Percentiles rank a stretch among this genome's conserved stretches.
These are phyloP conservation scores for Venturia nashicola DNA, from an alignment of 2,329 filamentous ascomycete genomes.

Conservation along the genomic window DNA sequence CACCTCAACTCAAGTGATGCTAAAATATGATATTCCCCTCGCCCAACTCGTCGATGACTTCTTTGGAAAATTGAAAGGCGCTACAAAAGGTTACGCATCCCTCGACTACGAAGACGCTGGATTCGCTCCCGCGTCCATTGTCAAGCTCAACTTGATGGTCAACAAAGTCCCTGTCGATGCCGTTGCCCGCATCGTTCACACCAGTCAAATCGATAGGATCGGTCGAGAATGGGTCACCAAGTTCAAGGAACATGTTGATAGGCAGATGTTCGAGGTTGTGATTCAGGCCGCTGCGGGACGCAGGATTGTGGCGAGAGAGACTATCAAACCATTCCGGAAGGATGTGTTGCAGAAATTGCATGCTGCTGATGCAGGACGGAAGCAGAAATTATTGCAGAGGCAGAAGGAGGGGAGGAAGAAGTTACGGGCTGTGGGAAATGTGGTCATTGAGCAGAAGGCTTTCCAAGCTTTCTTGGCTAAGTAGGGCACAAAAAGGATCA, in stretches of 20 bases:
- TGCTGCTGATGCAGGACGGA: conserved; percentile 71
- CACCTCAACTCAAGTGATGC: conserved; percentile 79
- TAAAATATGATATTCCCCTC: conserved; percentile 82
- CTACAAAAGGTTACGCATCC: conserved; percentile 88
- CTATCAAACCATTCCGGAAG: conserved; percentile 91
- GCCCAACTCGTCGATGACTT: conserved; percentile 91
- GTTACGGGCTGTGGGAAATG: conserved; percentile 69
- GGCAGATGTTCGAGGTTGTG: conserved; percentile 94
- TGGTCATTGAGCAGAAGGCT: conserved; percentile 89
- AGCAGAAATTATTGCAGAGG: conserved; percentile 83
- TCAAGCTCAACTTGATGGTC: conserved; percentile 84
- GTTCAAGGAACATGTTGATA: conserved; percentile 92
- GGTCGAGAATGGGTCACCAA: conserved; percentile 84
- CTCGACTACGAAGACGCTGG: conserved; percentile 95
- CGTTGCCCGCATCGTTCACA: conserved; percentile 79
- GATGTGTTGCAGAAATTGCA: conserved; percentile 90
- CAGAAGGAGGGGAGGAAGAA: conserved; percentile 93
- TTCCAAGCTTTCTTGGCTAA: conserved; percentile 81
- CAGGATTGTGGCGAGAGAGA: conserved; percentile 79
- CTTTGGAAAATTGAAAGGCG: conserved; percentile 90
- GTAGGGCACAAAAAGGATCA: not conserved
- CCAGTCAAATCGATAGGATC: conserved; percentile 66
- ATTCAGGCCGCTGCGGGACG: conserved; percentile 84
- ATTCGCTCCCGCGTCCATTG: conserved; percentile 66
- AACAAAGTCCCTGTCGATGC: conserved; percentile 92